Evolutionary conservation across 371 early-diverging fungal species (phyloP).

Genomic region (Mucor piriformis): DNA sequence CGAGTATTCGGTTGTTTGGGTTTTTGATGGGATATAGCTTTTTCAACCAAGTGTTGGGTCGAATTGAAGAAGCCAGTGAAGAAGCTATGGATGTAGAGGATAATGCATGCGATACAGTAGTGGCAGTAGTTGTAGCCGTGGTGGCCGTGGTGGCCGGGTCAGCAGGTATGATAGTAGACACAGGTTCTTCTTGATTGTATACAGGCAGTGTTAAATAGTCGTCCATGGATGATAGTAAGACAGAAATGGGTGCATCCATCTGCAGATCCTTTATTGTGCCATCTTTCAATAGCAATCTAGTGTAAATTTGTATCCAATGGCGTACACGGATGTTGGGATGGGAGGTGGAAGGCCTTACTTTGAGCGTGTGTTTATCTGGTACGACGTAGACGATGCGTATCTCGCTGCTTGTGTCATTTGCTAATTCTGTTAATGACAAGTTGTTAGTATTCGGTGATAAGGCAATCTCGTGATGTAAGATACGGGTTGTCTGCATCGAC

Average conservation of each 20-base stretch:
- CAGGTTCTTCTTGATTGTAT: constrained; percentile 11
- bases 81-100: constrained; percentile 4
- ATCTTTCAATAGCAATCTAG: constrained; percentile 25
- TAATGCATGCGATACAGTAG: constrained; percentile 4
- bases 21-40: constrained; percentile 10
- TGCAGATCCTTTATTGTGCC: constrained; percentile 31
- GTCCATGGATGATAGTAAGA: constrained; percentile 26
- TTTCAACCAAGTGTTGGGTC: background rate
- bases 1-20: background rate
- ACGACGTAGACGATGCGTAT: constrained; percentile 30
- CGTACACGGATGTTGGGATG: constrained; percentile 43
- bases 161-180: no score
- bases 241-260: constrained; percentile 38
- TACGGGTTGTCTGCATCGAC: constrained; percentile 37
- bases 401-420: constrained; percentile 8
- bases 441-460: constrained; percentile 6
- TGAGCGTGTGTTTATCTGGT: constrained; percentile 38
- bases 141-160: no score
- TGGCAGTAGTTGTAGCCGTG: background rate
- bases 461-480: constrained; percentile 43
- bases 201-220: constrained; percentile 35
- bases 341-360: constrained; percentile 37
- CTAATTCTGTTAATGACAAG: background rate
- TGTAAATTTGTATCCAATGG: constrained; percentile 44
- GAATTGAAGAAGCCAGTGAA: background rate